phyloP scores from a whole-genome alignment of 768 basidiomycete species.

The Mycena filopes region DNA sequence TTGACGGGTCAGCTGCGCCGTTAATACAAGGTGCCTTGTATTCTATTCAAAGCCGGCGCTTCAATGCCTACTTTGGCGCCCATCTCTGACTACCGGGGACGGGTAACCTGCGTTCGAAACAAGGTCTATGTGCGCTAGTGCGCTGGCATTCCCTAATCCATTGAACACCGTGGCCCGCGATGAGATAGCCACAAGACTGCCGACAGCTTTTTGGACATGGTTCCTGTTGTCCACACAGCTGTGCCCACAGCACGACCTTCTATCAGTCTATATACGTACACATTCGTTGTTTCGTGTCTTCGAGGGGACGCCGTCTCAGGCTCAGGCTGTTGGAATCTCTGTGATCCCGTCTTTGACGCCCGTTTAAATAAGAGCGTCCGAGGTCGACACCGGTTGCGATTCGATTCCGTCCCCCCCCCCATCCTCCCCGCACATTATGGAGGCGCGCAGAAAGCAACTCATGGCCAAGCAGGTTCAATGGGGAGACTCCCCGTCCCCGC shows the following conservation, averaged over 20 bases:
- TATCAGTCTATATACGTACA: slow-evolving; percentile 1
- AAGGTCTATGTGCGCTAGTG: too few relatives aligned
- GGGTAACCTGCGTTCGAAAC: too few relatives aligned
- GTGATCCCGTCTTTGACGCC: slow-evolving; percentile 12
- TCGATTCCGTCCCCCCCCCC: neutral
- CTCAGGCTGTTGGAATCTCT: neutral
- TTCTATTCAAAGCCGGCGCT: too few relatives aligned
- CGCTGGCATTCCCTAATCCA: neutral
- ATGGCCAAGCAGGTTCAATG: slow-evolving; percentile 32
- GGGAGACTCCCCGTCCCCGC: slow-evolving; percentile 33
- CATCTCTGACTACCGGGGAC: too few relatives aligned
- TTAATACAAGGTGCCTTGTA: too few relatives aligned
- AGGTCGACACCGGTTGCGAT: neutral
- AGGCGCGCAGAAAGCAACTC: slow-evolving; percentile 36
- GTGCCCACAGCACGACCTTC: neutral
- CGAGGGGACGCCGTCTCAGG: neutral
- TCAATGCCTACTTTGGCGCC: too few relatives aligned
- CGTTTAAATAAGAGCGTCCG: slow-evolving; percentile 15
- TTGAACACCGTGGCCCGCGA: neutral
- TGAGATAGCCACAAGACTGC: too few relatives aligned
- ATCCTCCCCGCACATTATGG: slow-evolving; percentile 27
- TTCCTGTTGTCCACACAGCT: neutral
- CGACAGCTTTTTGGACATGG: neutral
- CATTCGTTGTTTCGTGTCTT: neutral
- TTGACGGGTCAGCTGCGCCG: too few relatives aligned